phyloP scores from a whole-genome alignment of 2,329 filamentous ascomycete species.

The Fusarium penzigii region DNA sequence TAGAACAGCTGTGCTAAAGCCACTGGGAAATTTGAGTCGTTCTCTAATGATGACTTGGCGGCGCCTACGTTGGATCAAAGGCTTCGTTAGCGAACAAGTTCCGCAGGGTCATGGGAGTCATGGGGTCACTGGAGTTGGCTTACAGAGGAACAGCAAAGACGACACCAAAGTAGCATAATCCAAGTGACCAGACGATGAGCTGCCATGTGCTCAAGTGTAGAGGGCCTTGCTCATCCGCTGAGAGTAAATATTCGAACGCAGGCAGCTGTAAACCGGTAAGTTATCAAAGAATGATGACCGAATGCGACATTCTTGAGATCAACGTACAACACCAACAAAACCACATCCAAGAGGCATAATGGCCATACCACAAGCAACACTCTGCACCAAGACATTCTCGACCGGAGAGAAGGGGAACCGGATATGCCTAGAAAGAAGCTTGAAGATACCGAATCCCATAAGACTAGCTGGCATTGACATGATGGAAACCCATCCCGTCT shows the following conservation, averaged over 20 bases:
- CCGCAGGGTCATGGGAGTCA: background rate
- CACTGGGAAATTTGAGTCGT: conserved; percentile 90
- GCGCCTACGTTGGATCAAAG: conserved; percentile 45
- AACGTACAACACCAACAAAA: conserved; percentile 78
- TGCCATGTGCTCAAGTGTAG: conserved; percentile 72
- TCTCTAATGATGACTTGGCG: conserved; percentile 92
- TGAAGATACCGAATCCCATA: conserved; percentile 94
- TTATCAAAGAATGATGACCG: background rate
- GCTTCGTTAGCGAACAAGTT: conserved; percentile 1
- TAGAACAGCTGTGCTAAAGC: conserved; percentile 91
- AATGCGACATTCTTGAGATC: background rate
- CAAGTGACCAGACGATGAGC: conserved; percentile 86
- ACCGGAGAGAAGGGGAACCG: conserved; percentile 85
- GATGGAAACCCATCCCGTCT: conserved; percentile 72
- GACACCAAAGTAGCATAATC: conserved; percentile 94
- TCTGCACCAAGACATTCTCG: conserved; percentile 96
- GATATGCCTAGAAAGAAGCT: conserved; percentile 70
- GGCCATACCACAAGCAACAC: conserved; percentile 90
- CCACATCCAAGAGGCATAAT: conserved; percentile 96
- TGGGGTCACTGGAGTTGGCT: conserved; percentile 19
- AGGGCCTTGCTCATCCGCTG: conserved; percentile 75
- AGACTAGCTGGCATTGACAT: conserved; percentile 98
- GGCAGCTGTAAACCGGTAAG: conserved; percentile 58
- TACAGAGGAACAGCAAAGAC: conserved; percentile 89
- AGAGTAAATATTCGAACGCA: conserved; percentile 84